Conservation (phyloP, 257 asterid genomes). For the Solanum corneliomulleri region DNA sequence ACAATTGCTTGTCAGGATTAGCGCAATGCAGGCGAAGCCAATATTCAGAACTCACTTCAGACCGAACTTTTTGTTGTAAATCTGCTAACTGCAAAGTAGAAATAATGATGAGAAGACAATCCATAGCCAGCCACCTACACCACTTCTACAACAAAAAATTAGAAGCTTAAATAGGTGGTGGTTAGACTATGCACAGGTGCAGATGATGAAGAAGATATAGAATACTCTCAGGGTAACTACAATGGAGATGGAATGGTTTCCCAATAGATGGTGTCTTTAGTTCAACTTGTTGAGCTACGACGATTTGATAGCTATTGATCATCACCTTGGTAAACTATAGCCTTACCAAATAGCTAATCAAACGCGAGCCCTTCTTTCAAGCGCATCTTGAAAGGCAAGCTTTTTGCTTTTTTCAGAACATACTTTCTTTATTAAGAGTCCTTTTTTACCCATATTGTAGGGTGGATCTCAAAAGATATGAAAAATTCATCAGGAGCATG, state of each 20-base stretch:
- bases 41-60: constrained; percentile 86
- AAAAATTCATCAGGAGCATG: neutral
- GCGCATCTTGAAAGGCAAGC: neutral
- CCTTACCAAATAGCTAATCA: neutral
- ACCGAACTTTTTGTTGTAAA: constrained; percentile 72
- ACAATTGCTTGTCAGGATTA: constrained; percentile 80
- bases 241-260: neutral
- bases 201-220: neutral
- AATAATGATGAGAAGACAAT: neutral
- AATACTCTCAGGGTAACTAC: neutral
- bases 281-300: neutral
- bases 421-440: neutral
- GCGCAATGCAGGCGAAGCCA: constrained; percentile 90
- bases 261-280: neutral
- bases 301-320: neutral
- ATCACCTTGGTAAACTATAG: neutral
- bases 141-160: neutral
- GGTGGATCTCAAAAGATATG: neutral
- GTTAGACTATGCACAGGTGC: neutral
- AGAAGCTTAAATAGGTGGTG: neutral
- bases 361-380: neutral
- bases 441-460: neutral
- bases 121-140: neutral
- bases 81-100: constrained; percentile 55
- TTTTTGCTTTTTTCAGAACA: neutral